Evolutionary conservation across 345 rosid species (phyloP).

Genomic region (Gossypioides kirkii): DNA sequence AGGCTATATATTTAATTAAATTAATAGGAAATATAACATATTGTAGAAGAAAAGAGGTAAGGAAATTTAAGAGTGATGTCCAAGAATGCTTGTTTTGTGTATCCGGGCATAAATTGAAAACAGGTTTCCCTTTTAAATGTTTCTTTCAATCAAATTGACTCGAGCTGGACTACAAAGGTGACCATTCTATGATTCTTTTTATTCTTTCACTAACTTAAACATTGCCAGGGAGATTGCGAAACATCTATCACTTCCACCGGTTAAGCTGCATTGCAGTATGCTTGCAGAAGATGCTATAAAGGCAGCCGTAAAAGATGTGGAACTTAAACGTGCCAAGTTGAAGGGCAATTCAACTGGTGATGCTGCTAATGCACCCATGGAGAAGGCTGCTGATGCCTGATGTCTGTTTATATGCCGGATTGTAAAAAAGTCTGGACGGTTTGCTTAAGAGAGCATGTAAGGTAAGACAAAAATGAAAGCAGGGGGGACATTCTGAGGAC

Average conservation of each 20-base stretch:
- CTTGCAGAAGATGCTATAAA: constrained; percentile 99
- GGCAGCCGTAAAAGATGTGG: constrained; percentile 89
- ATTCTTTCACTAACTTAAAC: not conserved
- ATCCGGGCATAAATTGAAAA: not conserved
- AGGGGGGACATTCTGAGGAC: not conserved
- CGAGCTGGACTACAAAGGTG: not conserved
- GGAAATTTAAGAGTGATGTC: not conserved
- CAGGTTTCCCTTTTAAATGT: not conserved
- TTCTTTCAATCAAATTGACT: not conserved
- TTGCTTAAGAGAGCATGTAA: not conserved
- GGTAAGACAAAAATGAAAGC: not conserved
- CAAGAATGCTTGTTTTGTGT: not conserved
- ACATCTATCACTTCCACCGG: constrained; percentile 97
- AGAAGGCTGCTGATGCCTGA: constrained; percentile 49
- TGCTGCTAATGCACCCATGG: constrained; percentile 22
- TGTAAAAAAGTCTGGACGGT: not conserved
- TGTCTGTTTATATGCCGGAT: not conserved
- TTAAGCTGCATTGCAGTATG: constrained; percentile 99
- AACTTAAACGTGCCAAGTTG: constrained; percentile 51
- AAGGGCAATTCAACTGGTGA: constrained; percentile 10
- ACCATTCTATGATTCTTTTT: not conserved
- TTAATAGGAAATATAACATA: not conserved
- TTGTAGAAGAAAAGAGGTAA: not conserved
- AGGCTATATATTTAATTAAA: not conserved
- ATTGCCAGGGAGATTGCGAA: constrained; percentile 79